Evolutionary conservation across 805 yeast genomes (phyloP), one percentile per base, ranked within the genome.

Genomic region (Isabelozyma rhagii): DNA sequence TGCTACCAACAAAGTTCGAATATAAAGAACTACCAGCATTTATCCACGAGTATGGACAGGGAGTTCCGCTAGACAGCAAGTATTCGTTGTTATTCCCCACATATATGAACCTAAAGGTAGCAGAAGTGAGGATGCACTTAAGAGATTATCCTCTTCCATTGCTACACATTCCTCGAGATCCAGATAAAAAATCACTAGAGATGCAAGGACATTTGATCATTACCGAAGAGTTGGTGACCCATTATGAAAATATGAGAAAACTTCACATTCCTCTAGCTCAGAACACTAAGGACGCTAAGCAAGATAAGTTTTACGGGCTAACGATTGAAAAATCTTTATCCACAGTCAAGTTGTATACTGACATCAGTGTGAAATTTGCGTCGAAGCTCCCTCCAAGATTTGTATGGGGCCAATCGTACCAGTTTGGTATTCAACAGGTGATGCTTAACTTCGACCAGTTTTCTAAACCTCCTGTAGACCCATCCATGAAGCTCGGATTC

Each of bases 81-180:
- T 92, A 82, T 63, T 82, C 93, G 0, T 72, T 88, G 15, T 62
- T 85, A 61, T 58, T 91, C 2, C 97, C 97, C 0, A 58, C 83
- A 48, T 71, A 71, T 62, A 41, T 87, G 11, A 80, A 84, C 48
- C 69, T 88, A 46, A 73, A 69, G 13, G 71, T 88, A 39, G 68
- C 71, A 3, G 96, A 89, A 58, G 62, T 84, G 10, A 69, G 94
- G 51, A 76, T 83, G 57, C 93, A 88, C 61, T 57, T 92, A 51
- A 72, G 94, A 48, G 98, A 92, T 60, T 90, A 87, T 60, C 97
- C 97, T 0, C 60, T 93, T 13, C 97, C 98, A 0, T 68, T 92
- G 45, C 64, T 89, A 8, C 83, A 83, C 54, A 80, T 92, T 53
- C 97, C 97, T 0, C 67, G 73, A 11, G 45, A 43, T 25, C 38